Evolutionary conservation across 345 rosid species (phyloP), one percentile per base, ranked within the genome.

Genomic region (Acer saccharum): DNA sequence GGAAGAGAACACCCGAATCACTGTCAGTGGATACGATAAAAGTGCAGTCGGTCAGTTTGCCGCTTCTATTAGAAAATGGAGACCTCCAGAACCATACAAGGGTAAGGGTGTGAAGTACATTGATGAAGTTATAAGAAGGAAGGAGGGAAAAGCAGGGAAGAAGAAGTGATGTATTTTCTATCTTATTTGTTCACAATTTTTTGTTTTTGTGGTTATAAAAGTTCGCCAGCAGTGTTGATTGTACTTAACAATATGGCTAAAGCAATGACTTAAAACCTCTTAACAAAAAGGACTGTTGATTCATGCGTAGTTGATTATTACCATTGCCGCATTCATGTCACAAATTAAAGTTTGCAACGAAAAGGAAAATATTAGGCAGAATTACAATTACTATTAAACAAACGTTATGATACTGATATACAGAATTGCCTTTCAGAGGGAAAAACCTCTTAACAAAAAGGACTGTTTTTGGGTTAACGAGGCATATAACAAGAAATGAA

Each of bases 111-210:
- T 92, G 72, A 96, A 90, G 80, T 96, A 96, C 77, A 93, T 87
- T 0, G 89, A 94, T 76, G 99, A 96, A 87, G 75, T 91, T 63
- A 78, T 91, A 61, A 79, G 92, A 78, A 83, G 94, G 83, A 96
- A 96, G 87, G 99, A 92, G 81, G 97, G 99, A 2, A 96, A 96
- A 87, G 97, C 99, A 27, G 98, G 97, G 71, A 96, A 96, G 90
- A 96, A 93, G 90, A 92, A 94, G 90, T 92, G 83, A 82, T 77
- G 64, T 27, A 46, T 62, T 57, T 48, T 73, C 39, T 0, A 5
- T 72, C 63, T 29, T 44, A 65, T 75, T 39, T 35, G 43, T 65
- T 23, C 25, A 62, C 12, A 2, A 43, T 8, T 13, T 13, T 52
- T 12, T 68, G 21, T 2, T 7, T 18, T 69, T 74, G 46, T 35